Evolutionary conservation across 139 green algal species (phyloP).

Genomic region (Chlorella sorokiniana): DNA sequence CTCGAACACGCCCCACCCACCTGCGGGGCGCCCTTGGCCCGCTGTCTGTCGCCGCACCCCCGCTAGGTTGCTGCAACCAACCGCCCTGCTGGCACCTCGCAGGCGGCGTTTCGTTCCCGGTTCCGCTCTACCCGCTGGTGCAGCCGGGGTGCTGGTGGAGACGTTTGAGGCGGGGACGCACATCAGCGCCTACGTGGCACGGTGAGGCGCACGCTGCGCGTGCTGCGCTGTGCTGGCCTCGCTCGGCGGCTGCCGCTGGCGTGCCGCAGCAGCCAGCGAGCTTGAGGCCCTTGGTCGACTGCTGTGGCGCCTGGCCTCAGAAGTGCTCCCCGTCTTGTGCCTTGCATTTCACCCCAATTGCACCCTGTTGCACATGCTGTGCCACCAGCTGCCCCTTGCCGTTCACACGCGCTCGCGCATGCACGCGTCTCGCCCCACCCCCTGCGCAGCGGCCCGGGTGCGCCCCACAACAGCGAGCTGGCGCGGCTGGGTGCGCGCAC

Average conservation of each 20-base stretch:
- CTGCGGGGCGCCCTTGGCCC: neutral
- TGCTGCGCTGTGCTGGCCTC: too few species aligned
- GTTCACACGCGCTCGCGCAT: too few species aligned
- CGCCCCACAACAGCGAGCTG: constrained; percentile 67
- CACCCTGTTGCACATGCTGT: neutral
- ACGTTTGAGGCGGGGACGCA: constrained; percentile 91
- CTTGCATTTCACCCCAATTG: neutral
- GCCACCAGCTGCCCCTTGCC: neutral
- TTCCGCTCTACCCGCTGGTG: constrained; percentile 94
- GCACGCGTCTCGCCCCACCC: neutral
- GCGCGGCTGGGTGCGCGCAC: constrained; percentile 75
- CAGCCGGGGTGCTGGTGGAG: constrained; percentile 87
- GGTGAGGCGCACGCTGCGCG: neutral
- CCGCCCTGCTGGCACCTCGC: constrained; percentile 10
- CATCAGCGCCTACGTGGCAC: constrained; percentile 66
- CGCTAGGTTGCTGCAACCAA: neutral
- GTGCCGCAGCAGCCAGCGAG: too few species aligned
- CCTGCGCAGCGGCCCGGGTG: constrained; percentile 33
- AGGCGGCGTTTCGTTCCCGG: constrained; percentile 81
- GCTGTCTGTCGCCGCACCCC: neutral
- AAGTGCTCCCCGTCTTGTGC: neutral
- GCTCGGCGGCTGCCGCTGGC: too few species aligned
- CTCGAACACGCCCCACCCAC: neutral
- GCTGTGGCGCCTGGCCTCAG: too few species aligned
- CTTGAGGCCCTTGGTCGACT: too few species aligned